phyloP scores from a whole-genome alignment of 305 asterid genomes.

The Fraxinus paxiana region DNA sequence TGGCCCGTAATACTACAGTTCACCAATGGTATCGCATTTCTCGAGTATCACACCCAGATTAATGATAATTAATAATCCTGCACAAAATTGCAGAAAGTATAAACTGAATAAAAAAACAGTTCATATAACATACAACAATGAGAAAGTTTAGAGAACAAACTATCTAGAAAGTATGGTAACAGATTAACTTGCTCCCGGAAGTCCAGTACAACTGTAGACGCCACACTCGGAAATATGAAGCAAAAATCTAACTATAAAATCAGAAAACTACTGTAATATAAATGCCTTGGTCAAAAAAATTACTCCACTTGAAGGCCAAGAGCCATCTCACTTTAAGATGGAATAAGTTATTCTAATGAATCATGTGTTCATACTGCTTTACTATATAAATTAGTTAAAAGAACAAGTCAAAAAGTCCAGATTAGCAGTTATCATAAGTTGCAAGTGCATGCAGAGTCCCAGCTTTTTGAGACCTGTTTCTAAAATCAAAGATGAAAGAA shows the following conservation, averaged over 20 bases:
- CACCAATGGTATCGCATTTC: constrained; percentile 64
- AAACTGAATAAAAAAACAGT: background rate
- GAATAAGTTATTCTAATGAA: background rate
- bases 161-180: background rate
- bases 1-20: constrained; percentile 37
- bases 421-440: background rate
- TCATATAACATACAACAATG: background rate
- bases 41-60: constrained; percentile 57
- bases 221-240: background rate
- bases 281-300: background rate
- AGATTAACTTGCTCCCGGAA: background rate
- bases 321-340: background rate
- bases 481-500: background rate
- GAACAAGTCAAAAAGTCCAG: background rate
- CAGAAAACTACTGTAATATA: background rate
- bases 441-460: background rate
- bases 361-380: background rate
- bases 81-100: constrained; percentile 22
- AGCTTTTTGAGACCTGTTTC: background rate
- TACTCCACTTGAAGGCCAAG: background rate
- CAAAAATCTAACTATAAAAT: background rate
- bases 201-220: background rate
- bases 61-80: constrained; percentile 78
- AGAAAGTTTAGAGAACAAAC: background rate
- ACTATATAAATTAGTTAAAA: background rate